Base-by-base conservation (phyloP, 495 filamentous ascomycete species). In the Articulospora tetracladia region DNA sequence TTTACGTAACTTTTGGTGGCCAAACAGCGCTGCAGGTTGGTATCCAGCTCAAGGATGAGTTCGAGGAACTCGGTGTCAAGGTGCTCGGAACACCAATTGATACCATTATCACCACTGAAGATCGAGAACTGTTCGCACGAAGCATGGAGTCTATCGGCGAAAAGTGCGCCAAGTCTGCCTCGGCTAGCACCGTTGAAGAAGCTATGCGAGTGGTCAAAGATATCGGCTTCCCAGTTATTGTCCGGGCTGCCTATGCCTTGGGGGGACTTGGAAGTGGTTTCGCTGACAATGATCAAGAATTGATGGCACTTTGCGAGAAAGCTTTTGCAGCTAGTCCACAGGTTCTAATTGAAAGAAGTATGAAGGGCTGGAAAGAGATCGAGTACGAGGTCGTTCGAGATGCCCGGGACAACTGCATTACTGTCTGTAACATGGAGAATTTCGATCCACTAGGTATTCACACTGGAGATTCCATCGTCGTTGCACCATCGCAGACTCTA, bases 361-460 rank as follows among this genome's bases (percentile, higher is more conserved):
- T 98, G 94, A 98, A 98, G 74, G 94, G 94, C 49, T 98, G 94
- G 94, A 98, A 98, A 74, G 94, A 98, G 72, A 92, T 97, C 56
- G 94, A 98, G 70, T 98, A 98, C 73, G 94, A 98, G 64, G 94
- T 98, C 51, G 94, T 98, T 34, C 89, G 94, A 62, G 94, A 98
- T 81, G 90, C 86, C 44, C 85, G 90, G 59, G 92, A 98, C 76
- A 98, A 98, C 81, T 98, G 94, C 76, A 98, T 98, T 72, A 98
- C 94, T 7, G 94, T 98, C 62, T 98, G 94, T 77, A 98, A 98
- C 79, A 98, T 98, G 94, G 94, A 98, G 76, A 98, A 98, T 74
- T 98, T 98, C 65, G 94, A 98, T 75, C 94, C 94, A 61, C 86
- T 98, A 28, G 94, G 94, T 68, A 97, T 98, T 57, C 94, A 98